These are phyloP conservation scores for Hanseniaspora lindneri DNA, from an alignment of 805 yeast species.

Conservation along the genomic window DNA sequence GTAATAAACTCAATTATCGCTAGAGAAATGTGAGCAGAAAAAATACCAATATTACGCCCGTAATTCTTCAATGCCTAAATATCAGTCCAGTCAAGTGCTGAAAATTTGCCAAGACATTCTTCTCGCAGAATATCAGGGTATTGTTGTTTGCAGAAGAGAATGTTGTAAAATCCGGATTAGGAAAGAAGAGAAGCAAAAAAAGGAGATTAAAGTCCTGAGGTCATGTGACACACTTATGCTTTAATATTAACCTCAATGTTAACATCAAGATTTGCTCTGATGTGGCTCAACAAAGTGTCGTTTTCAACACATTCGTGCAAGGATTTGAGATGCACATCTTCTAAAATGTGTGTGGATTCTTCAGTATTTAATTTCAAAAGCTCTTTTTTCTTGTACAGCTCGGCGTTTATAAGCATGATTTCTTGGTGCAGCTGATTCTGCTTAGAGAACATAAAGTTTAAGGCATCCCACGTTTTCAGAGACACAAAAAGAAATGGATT, in stretches of 20 bases:
- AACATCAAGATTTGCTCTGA: not conserved
- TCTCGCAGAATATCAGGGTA: too few species aligned
- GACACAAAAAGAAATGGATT: not conserved
- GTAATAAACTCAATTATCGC: too few species aligned
- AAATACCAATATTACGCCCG: too few species aligned
- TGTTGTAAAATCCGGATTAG: too few species aligned
- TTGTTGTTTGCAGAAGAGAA: too few species aligned
- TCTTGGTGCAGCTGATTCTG: not conserved
- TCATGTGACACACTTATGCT: too few species aligned
- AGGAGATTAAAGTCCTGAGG: too few species aligned
- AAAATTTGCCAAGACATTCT: too few species aligned
- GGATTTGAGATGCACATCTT: not conserved
- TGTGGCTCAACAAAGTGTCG: not conserved
- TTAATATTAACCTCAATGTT: not conserved
- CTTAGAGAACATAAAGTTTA: slow-evolving; percentile 1
- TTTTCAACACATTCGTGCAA: not conserved
- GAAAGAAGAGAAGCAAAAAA: too few species aligned
- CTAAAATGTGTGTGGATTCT: not conserved
- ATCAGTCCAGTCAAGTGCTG: too few species aligned
- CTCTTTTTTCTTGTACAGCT: not conserved
- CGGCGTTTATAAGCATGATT: not conserved
- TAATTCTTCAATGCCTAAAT: too few species aligned
- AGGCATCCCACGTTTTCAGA: not conserved
- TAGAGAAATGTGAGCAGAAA: too few species aligned
- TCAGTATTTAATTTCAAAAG: not conserved